A percentile compares a stretch with the other conserved stretches of the same genome.
Conservation (phyloP, 2,329 filamentous ascomycete species). For the Aureobasidium lini region DNA sequence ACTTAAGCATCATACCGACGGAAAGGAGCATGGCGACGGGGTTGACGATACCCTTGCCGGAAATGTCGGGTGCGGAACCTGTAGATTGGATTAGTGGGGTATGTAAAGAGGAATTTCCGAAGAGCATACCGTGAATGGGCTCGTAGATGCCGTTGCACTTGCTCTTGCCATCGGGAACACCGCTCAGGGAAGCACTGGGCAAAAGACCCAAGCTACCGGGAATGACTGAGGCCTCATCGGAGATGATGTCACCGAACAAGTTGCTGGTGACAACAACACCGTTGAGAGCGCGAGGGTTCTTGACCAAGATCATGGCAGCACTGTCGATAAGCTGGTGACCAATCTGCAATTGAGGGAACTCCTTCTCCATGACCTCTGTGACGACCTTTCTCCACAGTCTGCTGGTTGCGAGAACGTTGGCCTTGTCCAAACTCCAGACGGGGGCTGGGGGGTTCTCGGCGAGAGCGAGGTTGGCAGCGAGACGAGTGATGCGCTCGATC, state of each 20-base stretch:
- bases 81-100: slow-evolving; percentile 2
- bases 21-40: slow-evolving; percentile 88
- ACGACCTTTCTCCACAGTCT: slow-evolving; percentile 85
- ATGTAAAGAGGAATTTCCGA: not conserved
- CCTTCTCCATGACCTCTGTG: slow-evolving; percentile 72
- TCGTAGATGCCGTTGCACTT: slow-evolving; percentile 94
- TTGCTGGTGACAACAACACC: slow-evolving; percentile 91
- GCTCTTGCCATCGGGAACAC: slow-evolving; percentile 75
- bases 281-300: slow-evolving; percentile 81
- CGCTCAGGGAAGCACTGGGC: slow-evolving; percentile 79
- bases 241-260: slow-evolving; percentile 92
- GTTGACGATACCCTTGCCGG: slow-evolving; percentile 84
- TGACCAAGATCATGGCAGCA: slow-evolving; percentile 96
- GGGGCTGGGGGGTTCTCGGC: slow-evolving; percentile 67
- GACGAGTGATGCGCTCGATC: slow-evolving; percentile 78
- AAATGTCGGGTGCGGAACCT: slow-evolving; percentile 90
- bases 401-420: slow-evolving; percentile 87
- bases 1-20: slow-evolving; percentile 91
- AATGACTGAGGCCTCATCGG: slow-evolving; percentile 90
- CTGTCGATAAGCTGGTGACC: slow-evolving; percentile 90
- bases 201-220: slow-evolving; percentile 82
- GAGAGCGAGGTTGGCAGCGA: slow-evolving; percentile 74
- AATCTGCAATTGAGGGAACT: slow-evolving; percentile 80
- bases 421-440: slow-evolving; percentile 89
- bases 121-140: slow-evolving; percentile 75